Evolutionary conservation across 495 filamentous ascomycete genomes (phyloP).

Genomic region (Penicillium odoratum): DNA sequence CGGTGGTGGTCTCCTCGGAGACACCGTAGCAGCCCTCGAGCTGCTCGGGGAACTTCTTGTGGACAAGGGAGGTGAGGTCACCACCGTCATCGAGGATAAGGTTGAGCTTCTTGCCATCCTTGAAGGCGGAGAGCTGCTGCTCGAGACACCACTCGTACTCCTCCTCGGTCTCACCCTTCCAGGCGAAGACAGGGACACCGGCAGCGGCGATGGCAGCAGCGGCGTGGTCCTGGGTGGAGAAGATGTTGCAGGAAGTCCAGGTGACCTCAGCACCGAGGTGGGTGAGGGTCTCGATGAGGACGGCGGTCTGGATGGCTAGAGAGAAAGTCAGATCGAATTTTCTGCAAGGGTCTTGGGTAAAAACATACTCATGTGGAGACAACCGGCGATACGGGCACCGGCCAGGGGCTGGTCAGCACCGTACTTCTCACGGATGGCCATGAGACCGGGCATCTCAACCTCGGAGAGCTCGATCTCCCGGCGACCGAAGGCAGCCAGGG

Average conservation of each 20-base stretch:
- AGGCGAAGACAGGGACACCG: slow-evolving; percentile 96
- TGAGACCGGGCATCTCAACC: slow-evolving; percentile 98
- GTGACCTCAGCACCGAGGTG: slow-evolving; percentile 96
- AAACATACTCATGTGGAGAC: slow-evolving; percentile 91
- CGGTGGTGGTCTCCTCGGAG: slow-evolving; percentile 99
- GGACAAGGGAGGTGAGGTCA: slow-evolving; percentile 93
- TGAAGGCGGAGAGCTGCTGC: slow-evolving; percentile 96
- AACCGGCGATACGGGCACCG: slow-evolving; percentile 91
- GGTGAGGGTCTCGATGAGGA: slow-evolving; percentile 95
- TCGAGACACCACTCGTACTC: slow-evolving; percentile 99
- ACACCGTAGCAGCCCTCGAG: slow-evolving; percentile 96
- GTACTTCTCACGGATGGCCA: slow-evolving; percentile 92
- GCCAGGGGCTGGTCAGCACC: slow-evolving; percentile 87
- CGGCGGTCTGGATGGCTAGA: slow-evolving; percentile 93
- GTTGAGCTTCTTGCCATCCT: slow-evolving; percentile 94
- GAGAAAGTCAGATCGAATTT: slow-evolving; percentile 16
- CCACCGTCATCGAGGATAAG: slow-evolving; percentile 98
- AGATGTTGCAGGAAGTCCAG: slow-evolving; percentile 98
- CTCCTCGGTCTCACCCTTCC: slow-evolving; percentile 99
- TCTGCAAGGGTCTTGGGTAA: background rate
- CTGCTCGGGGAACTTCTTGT: slow-evolving; percentile 97
- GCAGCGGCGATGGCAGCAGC: slow-evolving; percentile 94
- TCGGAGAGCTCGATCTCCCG: slow-evolving; percentile 98
- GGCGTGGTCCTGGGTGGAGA: slow-evolving; percentile 98
- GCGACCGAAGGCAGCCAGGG: slow-evolving; percentile 96